These are phyloP conservation scores for Fusarium fujikuroi DNA, from an alignment of 2,329 filamentous ascomycete species.

Conservation along the genomic window DNA sequence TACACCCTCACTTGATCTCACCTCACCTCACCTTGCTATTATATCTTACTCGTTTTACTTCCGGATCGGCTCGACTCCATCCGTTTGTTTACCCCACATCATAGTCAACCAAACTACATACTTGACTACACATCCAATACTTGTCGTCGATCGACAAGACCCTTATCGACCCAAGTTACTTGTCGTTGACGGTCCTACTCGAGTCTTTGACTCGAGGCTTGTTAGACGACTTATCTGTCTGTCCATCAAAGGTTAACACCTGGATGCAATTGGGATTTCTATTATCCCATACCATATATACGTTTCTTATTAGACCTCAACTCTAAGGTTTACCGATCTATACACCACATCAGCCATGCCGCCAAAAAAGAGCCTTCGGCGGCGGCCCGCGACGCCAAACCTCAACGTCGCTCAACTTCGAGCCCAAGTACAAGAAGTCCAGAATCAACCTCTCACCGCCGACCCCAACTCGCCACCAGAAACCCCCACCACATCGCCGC, in stretches of 20 bases:
- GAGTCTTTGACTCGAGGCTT: background rate
- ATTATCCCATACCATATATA: slow-evolving; percentile 39
- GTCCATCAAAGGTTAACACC: background rate
- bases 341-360: slow-evolving; percentile 41
- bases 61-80: slow-evolving; percentile 29
- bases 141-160: slow-evolving; percentile 44
- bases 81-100: slow-evolving; percentile 43
- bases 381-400: slow-evolving; percentile 56
- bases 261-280: slow-evolving; percentile 7
- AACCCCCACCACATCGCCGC: slow-evolving; percentile 56
- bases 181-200: slow-evolving; percentile 19
- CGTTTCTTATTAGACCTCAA: slow-evolving; percentile 37
- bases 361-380: slow-evolving; percentile 48
- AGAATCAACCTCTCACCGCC: slow-evolving; percentile 47
- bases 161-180: slow-evolving; percentile 17
- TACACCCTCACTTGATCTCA: slow-evolving; percentile 4
- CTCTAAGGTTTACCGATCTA: slow-evolving; percentile 6
- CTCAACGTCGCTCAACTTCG: slow-evolving; percentile 47
- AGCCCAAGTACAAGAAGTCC: slow-evolving; percentile 23
- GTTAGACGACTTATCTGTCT: background rate
- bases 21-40: background rate
- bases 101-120: slow-evolving; percentile 36
- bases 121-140: background rate
- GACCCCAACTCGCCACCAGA: slow-evolving; percentile 61
- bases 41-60: slow-evolving; percentile 12